Evolutionary conservation across 225 moss, liverwort and hornwort species (phyloP).

Genomic region (Physcomitrium patens): DNA sequence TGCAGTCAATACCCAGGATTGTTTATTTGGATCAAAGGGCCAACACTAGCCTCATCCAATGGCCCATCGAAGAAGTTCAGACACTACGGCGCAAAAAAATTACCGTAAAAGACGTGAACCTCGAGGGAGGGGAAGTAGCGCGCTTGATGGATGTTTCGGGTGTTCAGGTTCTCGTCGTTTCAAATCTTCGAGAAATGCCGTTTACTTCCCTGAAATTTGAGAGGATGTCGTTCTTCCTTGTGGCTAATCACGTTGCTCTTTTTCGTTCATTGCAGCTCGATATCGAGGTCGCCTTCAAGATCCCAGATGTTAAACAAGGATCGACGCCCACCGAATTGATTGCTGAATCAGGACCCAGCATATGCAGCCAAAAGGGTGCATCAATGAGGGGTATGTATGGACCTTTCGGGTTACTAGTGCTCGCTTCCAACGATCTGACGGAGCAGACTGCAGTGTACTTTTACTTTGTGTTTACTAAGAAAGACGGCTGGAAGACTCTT

Average conservation of each 20-base stretch:
- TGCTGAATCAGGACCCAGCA: constrained; percentile 32
- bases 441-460: constrained; percentile 41
- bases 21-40: constrained; percentile 62
- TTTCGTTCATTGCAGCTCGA: constrained; percentile 54
- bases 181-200: too few relatives aligned
- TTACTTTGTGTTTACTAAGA: constrained; percentile 35
- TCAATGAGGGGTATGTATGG: constrained; percentile 46
- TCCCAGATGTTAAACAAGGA: constrained; percentile 47
- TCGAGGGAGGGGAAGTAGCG: constrained; percentile 41
- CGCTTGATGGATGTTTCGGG: constrained; percentile 50
- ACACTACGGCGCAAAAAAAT: constrained; percentile 40
- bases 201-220: background rate
- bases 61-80: constrained; percentile 64
- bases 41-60: constrained; percentile 56
- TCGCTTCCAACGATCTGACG: constrained; percentile 36
- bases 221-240: too few relatives aligned
- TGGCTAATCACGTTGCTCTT: background rate
- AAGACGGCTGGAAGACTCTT: constrained; percentile 39
- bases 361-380: constrained; percentile 54
- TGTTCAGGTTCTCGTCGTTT: constrained; percentile 46
- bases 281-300: constrained; percentile 48
- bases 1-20: constrained; percentile 55
- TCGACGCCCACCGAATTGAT: constrained; percentile 34
- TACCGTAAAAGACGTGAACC: constrained; percentile 24
- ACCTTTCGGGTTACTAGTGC: constrained; percentile 45